Conservation (phyloP, 495 filamentous ascomycete species). For the Aspergillus sclerotioniger region DNA sequence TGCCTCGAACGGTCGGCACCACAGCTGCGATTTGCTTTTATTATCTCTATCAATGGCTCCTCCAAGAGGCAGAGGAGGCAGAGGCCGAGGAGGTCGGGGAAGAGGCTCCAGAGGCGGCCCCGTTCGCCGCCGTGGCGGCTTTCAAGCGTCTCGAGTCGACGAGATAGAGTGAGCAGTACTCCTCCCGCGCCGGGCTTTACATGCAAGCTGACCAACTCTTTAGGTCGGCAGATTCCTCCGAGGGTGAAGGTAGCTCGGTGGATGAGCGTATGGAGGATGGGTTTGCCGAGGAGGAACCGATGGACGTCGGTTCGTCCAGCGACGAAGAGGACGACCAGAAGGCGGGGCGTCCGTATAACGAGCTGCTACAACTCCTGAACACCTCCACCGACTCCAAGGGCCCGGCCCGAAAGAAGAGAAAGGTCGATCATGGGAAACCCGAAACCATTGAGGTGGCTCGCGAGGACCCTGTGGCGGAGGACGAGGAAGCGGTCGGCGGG, state of each 20-base stretch:
- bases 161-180: conserved; percentile 36
- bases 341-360: conserved; percentile 55
- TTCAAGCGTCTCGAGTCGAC: conserved; percentile 40
- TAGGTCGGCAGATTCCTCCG: conserved; percentile 39
- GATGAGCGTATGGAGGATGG: conserved; percentile 23
- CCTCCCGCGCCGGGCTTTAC: not conserved
- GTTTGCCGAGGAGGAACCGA: conserved; percentile 24
- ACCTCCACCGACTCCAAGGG: conserved; percentile 46
- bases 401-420: conserved; percentile 66
- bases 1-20: not conserved
- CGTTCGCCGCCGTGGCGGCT: conserved; percentile 25
- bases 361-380: conserved; percentile 62
- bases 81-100: conserved; percentile 31
- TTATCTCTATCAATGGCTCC: conserved; percentile 16
- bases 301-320: conserved; percentile 39
- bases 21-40: not conserved
- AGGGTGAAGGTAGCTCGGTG: conserved; percentile 21
- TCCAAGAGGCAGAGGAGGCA: conserved; percentile 22
- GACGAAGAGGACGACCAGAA: conserved; percentile 49
- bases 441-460: conserved; percentile 16
- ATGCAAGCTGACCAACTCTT: conserved; percentile 16
- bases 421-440: conserved; percentile 46
- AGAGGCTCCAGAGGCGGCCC: conserved; percentile 4
- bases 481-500: conserved; percentile 28
- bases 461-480: conserved; percentile 15